A percentile compares a stretch with the other conserved stretches of the same genome.
These are phyloP conservation scores for Puccinia polysora DNA, from an alignment of 1,284 basidiomycete species.

Conservation along the genomic window DNA sequence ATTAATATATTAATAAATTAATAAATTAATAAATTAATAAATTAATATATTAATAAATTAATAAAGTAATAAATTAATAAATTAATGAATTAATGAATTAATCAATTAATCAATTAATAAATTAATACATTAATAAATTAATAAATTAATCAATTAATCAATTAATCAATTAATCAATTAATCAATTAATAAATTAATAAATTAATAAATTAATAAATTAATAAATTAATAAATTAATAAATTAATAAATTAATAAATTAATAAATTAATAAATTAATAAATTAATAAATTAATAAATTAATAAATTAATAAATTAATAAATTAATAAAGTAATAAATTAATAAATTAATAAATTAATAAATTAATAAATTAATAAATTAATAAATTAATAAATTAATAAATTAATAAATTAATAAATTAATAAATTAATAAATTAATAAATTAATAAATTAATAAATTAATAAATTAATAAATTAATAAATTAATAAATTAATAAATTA, in stretches of 20 bases:
- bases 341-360: not conserved
- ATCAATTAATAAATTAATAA: too few relatives aligned
- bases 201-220: not conserved
- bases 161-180: too few relatives aligned
- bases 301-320: slow-evolving; percentile 2
- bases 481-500: not conserved
- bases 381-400: not conserved
- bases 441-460: not conserved
- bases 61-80: too few relatives aligned
- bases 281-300: not conserved
- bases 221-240: slow-evolving; percentile 2
- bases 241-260: not conserved
- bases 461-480: not conserved
- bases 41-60: not conserved
- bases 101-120: too few relatives aligned
- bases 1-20: not conserved
- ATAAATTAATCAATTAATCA: too few relatives aligned
- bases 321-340: too few relatives aligned
- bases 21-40: not conserved
- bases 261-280: not conserved
- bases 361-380: not conserved
- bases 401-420: not conserved
- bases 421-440: not conserved
- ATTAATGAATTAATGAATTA: too few relatives aligned
- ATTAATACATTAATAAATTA: too few relatives aligned